Evolutionary conservation across 345 rosid species (phyloP).

Genomic region (Nephelium lappaceum): DNA sequence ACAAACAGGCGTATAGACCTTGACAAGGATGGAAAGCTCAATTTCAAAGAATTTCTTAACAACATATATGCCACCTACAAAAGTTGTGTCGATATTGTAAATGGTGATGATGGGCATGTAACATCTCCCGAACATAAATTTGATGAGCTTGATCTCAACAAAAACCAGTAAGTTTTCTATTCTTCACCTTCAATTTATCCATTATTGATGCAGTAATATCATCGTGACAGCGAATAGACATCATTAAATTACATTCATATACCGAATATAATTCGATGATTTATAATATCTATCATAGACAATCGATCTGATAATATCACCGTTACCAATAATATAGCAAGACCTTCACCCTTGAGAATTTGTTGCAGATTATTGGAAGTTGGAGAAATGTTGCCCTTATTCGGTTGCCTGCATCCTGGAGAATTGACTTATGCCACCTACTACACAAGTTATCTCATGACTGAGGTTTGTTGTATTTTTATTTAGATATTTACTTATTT

Average conservation of each 20-base stretch:
- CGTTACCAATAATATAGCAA: too few species aligned
- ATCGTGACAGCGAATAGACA: not conserved
- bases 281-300: not conserved
- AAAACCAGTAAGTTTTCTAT: constrained; percentile 34
- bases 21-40: constrained; percentile 52
- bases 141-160: constrained; percentile 54
- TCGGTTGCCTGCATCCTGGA: constrained; percentile 66
- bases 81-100: constrained; percentile 50
- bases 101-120: constrained; percentile 16
- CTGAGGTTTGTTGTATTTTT: constrained; percentile 42
- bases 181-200: not conserved
- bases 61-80: constrained; percentile 51
- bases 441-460: constrained; percentile 51
- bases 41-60: constrained; percentile 47
- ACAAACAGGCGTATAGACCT: constrained; percentile 57
- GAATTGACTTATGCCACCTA: constrained; percentile 60
- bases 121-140: constrained; percentile 52
- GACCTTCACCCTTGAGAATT: not conserved
- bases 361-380: constrained; percentile 34
- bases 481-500: not conserved
- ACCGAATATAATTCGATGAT: too few species aligned
- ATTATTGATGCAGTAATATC: too few species aligned
- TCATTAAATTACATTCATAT: too few species aligned
- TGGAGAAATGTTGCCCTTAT: constrained; percentile 60
- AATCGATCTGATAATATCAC: not conserved